These are phyloP conservation scores for Sphaceloma murrayae DNA, from an alignment of 2,329 filamentous ascomycete species.

Conservation along the genomic window DNA sequence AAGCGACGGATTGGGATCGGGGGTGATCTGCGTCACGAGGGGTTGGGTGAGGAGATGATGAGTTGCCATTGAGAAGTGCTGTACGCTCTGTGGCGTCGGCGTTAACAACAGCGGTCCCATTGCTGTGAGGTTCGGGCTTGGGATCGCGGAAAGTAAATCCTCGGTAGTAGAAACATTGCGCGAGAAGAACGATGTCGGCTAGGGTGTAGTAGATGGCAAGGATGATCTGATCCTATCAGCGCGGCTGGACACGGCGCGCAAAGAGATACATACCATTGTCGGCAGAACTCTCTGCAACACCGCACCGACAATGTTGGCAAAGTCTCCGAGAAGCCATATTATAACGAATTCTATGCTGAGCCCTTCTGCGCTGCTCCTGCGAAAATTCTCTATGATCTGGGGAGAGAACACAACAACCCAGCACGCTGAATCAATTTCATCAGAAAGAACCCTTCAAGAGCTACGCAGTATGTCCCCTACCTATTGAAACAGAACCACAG, in stretches of 20 bases:
- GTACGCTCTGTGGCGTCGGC: constrained; percentile 27
- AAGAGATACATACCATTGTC: constrained; percentile 59
- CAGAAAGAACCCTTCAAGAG: background rate
- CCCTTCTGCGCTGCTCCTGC: constrained; percentile 72
- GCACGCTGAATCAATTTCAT: constrained; percentile 47
- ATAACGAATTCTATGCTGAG: constrained; percentile 86
- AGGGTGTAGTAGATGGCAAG: constrained; percentile 91
- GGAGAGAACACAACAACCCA: constrained; percentile 98
- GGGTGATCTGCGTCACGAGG: constrained; percentile 23
- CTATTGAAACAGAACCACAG: constrained; percentile 84
- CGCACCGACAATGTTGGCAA: constrained; percentile 93
- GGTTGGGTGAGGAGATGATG: constrained; percentile 18
- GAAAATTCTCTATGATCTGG: constrained; percentile 93
- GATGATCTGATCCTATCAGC: constrained; percentile 50
- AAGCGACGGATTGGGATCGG: constrained; percentile 26
- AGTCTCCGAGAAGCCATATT: constrained; percentile 86
- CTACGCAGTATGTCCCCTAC: background rate
- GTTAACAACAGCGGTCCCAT: constrained; percentile 21
- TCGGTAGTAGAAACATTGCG: constrained; percentile 91
- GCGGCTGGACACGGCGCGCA: background rate
- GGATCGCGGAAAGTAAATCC: constrained; percentile 81
- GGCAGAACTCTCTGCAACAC: constrained; percentile 84
- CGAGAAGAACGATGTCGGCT: constrained; percentile 77
- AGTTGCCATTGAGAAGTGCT: constrained; percentile 28
- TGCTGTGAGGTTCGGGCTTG: constrained; percentile 22